Evolutionary conservation across 257 asterid genomes (phyloP), one percentile per base, ranked within the genome.

Genomic region (Handroanthus guayacan): DNA sequence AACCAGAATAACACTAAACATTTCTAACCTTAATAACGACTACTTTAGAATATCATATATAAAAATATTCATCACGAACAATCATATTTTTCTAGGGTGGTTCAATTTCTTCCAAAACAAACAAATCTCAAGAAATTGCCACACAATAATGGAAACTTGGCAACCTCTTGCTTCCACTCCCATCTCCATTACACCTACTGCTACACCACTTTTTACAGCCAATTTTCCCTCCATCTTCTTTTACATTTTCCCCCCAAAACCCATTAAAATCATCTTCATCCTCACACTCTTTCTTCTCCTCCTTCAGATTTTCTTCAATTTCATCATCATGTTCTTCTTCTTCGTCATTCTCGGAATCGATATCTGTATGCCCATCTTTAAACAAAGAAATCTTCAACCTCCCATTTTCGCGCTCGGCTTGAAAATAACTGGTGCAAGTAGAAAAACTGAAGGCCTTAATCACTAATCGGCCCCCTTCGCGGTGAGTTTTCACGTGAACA

Each of bases 381-480:
- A 69, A 14, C 67, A 89, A 45, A 2, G 89, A 86, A 37, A 95
- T 95, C 85, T 79, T 79, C 5, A 95, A 94, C 86, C 97, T 86
- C 39, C 99, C 98, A 18, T 89, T 68, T 6, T 65, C 62, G 1
- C 97, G 93, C 67, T 95, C 92, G 0, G 88, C 80, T 60, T 60
- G 88, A n/a, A 95, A 87, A 60, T n/a, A 67, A 5, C 77, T 34
- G 37, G 39, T 50, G 72, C 67, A 17, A 10, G 80, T 67, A 6
- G 90, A 39, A 0, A 70, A 55, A 10, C 50, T 55, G 55, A 78
- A 77, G 51, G 99, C 98, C 84, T 81, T 82, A 0, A 95, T 81
- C 31, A 95, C 88, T 25, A 95, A 69, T 11, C 98, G 83, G 2
- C 97, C 98, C 2, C 84, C 92, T 48, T 92, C 97, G 0, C 97